Evolutionary conservation across 2,329 filamentous ascomycete species (phyloP), one percentile per base, ranked within the genome.

Genomic region (Chaetomium strumarium): DNA sequence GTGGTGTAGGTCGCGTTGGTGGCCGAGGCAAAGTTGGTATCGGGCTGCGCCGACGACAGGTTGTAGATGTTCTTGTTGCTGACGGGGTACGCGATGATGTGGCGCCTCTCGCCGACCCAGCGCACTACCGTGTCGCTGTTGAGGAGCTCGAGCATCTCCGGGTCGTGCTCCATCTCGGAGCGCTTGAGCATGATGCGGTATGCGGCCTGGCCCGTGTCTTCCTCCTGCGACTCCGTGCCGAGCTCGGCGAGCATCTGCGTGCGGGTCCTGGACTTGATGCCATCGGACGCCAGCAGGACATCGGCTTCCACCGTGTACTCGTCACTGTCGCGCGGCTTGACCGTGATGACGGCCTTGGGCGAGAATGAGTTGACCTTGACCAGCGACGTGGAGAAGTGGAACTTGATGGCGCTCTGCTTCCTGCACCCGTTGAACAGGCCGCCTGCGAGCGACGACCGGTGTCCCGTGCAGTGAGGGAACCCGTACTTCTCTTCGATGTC

Each of bases 71-170:
- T 75, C 62, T 88, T 81, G 63, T 76, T 79, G 56, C 80, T 76
- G 40, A 92, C 83, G 0, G 86, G 83, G 65, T 91, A 92, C 0
- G 85, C 85, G 60, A 91, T 88, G 66, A 90, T 86, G 67, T 91
- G 88, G 1, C 85, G 77, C 60, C 80, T 80, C 64, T 83, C 82
- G 31, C 87, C 87, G 47, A 91, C 85, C 87, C 86, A 91, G 46
- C 88, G 79, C 37, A 83, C 84, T 2, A 86, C 86, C 45, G 77
- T 74, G 62, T 89, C 79, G 40, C 77, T 75, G 59, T 88, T 80
- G 19, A 91, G 74, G 10, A 90, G 75, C n/a, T 71, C 75, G 49
- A 85, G 72, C 44, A 90, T 73, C 58, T 88, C 84, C 0, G 85
- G 77, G 60, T 90, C 85, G 19, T 78, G 60, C 51, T 75, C 57